Base-by-base conservation (phyloP, 129 eudicot species). In the Chrysanthemum lavandulifolium region DNA sequence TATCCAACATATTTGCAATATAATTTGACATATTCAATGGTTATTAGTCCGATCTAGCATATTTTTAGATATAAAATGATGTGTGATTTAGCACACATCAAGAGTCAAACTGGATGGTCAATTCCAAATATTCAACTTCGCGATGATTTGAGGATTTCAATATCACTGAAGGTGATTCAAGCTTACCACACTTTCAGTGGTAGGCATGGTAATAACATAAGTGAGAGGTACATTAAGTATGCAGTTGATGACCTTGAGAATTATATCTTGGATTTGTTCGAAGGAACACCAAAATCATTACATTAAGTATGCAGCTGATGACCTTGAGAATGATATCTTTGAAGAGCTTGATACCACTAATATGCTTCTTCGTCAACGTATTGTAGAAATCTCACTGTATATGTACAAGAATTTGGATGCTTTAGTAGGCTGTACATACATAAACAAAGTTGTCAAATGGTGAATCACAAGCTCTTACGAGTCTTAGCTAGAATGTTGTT, bases 161-260 rank as follows among this genome's bases (percentile, higher is more conserved):
- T 92, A 49, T 86, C 97, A 13, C 89, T 87, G 47, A 86, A 87
- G 86, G 93, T 88, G 58, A 88, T 94, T 65, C 99, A 83, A 76
- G 97, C 93, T 61, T 94, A 94, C 53, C 76, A 97, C 18, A 94
- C 90, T 40, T 94, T 88, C 69, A 82, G 86, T 9, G 98, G 96
- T 40, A 79, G 97, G 19, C 89, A 90, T 31, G 15, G 5, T 13
- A 83, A 82, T 69, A 71, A 79, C 45, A 76, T 88, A 13, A 88
- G 91, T 70, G 97, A 94, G 49, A 90, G 78, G 80, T 73, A 90
- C 70, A 90, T 94, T 13, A 94, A 86, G 85, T 86, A 94, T 74
- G 80, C 45, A 56, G 96, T 91, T 67, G 98, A 94, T 73, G 98
- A 94, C 83, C 86, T 90, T 27, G 96, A 94, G 82, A 79, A 85